Percentiles rank a stretch among this genome's conserved stretches.
phyloP scores from a whole-genome alignment of 1,284 basidiomycete species.

The Cryptococcus depauperatus region DNA sequence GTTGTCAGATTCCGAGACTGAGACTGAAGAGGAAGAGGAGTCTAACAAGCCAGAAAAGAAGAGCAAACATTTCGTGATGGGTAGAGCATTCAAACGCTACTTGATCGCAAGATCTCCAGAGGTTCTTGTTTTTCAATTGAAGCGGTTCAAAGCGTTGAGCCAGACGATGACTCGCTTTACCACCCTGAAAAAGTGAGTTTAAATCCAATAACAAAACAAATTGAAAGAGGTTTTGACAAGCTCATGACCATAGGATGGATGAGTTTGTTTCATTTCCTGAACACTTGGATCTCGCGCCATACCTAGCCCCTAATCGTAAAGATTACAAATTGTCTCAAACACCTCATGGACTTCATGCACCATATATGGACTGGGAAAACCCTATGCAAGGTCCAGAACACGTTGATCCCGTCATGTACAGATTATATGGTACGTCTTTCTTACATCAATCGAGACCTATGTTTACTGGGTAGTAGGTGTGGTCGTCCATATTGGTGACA shows the following conservation, averaged over 20 bases:
- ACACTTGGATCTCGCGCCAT: constrained; percentile 72
- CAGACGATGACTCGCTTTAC: constrained; percentile 37
- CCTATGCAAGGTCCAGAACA: constrained; percentile 35
- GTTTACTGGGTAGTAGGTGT: constrained; percentile 51
- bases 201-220: too few relatives aligned
- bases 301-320: constrained; percentile 61
- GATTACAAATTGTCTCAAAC: constrained; percentile 41
- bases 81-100: constrained; percentile 85
- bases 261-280: constrained; percentile 85
- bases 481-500: constrained; percentile 77
- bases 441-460: background rate
- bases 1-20: constrained; percentile 33
- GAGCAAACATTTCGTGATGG: constrained; percentile 53
- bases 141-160: constrained; percentile 73
- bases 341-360: constrained; percentile 27
- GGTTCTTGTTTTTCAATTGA: constrained; percentile 82
- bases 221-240: too few relatives aligned
- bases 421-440: constrained; percentile 36
- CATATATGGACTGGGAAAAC: constrained; percentile 42
- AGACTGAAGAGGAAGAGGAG: constrained; percentile 20
- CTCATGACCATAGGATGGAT: constrained; percentile 51
- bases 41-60: constrained; percentile 16
- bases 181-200: constrained; percentile 40
- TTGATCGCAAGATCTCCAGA: constrained; percentile 79
- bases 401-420: constrained; percentile 38